phyloP scores from a whole-genome alignment of 225 moss, liverwort and hornwort genomes.

The Neckera pumila region DNA sequence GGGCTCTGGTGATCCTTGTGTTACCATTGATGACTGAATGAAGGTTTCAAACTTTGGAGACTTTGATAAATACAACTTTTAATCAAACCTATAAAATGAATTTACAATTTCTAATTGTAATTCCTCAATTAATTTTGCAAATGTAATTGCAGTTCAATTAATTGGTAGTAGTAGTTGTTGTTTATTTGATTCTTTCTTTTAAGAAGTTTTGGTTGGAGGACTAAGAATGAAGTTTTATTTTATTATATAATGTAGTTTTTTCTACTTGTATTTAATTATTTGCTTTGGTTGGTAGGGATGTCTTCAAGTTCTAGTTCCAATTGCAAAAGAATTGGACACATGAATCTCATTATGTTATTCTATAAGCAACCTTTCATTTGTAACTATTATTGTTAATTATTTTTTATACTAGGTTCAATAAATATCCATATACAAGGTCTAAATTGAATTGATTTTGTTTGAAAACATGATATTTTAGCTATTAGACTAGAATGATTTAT shows the following conservation, averaged over 20 bases:
- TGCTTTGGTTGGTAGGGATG: neutral
- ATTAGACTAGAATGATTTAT: too few relatives aligned
- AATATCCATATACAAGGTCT: too few relatives aligned
- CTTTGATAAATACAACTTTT: too few relatives aligned
- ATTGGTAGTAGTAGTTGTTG: neutral
- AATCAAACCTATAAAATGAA: neutral
- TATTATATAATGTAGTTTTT: neutral
- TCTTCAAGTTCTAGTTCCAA: neutral
- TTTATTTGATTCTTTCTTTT: neutral
- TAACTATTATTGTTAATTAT: too few relatives aligned
- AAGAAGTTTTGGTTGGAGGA: too few relatives aligned
- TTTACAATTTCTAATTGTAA: neutral
- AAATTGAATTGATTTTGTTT: too few relatives aligned
- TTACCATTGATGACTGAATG: neutral
- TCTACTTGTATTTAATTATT: neutral
- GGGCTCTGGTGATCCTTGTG: fast-evolving
- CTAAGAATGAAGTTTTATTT: too few relatives aligned
- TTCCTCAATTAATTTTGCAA: neutral
- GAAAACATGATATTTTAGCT: too few relatives aligned
- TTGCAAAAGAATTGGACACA: too few relatives aligned
- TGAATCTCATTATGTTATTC: too few relatives aligned
- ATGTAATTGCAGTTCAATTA: neutral
- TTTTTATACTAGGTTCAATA: too few relatives aligned
- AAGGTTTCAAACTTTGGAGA: neutral
- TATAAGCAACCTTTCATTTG: too few relatives aligned